Evolutionary conservation across 2,329 filamentous ascomycete species (phyloP), one percentile per base, ranked within the genome.

Genomic region (Phaeoacremonium minimum): DNA sequence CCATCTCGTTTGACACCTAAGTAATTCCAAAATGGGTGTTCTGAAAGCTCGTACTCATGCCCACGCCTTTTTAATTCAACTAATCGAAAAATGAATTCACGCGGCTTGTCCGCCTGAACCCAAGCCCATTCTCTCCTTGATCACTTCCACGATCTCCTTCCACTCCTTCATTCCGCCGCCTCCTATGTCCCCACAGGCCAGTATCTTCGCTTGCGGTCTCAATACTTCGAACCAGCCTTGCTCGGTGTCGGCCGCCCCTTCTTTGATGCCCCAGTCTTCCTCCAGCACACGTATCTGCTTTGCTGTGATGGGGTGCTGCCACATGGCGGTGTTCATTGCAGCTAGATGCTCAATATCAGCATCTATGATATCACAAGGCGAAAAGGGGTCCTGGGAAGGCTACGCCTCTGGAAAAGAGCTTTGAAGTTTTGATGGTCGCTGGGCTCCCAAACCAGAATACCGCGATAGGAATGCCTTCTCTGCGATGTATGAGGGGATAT

Each of bases 251-350:
- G 42, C 18, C 13, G 36, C 36, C 7, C 57, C 50, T 48, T 44
- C 53, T 15, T 58, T 46, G 2, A 60, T 63, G 6, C 81, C 83
- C 88, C 89, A 95, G 40, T 89, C 85, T 32, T 84, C 74, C 44
- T 82, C 73, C 32, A 96, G 64, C 0, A 85, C 66, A 28, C 64
- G 64, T 26, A 95, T 61, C 45, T 95, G 87, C 44, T 75, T 78
- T 33, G 63, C 71, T 1, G 90, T 95, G 31, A 95, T 67, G 3
- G 89, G 90, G 55, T 96, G 88, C 37, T 72, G 69, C 84, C 86
- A 95, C 90, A 95, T 95, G 4, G 83, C 80, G 16, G 19, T 33
- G 57, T 96, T 95, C 87, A 95, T 95, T 18, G 85, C 81, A 2
- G 83, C n/a, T n/a, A n/a, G n/a, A n/a, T n/a, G n/a, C n/a, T n/a